Evolutionary conservation across 129 eudicot species (phyloP), one percentile per base, ranked within the genome.

Genomic region (Glebionis coronaria): DNA sequence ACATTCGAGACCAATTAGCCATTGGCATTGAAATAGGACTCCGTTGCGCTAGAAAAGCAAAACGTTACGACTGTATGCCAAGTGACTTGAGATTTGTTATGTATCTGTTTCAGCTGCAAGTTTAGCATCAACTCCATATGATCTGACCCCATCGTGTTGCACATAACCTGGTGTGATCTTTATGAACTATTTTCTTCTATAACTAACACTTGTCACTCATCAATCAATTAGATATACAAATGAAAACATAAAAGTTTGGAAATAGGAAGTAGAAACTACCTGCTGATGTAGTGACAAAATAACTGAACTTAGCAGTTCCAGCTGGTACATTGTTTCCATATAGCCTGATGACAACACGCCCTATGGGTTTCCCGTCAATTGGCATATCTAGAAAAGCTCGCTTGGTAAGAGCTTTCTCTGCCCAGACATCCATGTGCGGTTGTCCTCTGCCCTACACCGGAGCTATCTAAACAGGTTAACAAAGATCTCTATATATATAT

Each of bases 111-210:
- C 67, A 65, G 78, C 80, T 11, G 96, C 94, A 4, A 91, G 84
- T 70, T 87, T 96, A 40, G 96, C 94, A 45, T 92, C 98, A 20
- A 82, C 89, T 0, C 98, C 96, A 65, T 82, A 93, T n/a, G 99
- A 93, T 72, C 95, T 84, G 31, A 93, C 82, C 18, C 99, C 99
- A 0, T 97, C 97, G 65, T 93, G 97, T 69, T 93, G 97, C 38
- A 93, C 81, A 44, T 86, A 93, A 45, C 76, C 76, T 3, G 99
- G 95, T 73, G 82, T 90, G 73, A 93, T 89, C 64, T 87, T 93
- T 12, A 82, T 76, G 62, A 93, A 93, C 61, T 93, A 95, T 65
- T 93, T 93, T 31, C 93, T 86, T 69, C 97, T 85, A 65, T 86
- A 93, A 78, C 88, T 88, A 4, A 84, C 69, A 42, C 99, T 97